These are phyloP conservation scores for Trypanosomatidae sp. DNA, from an alignment of 208 protist genomes.

Conservation along the genomic window DNA sequence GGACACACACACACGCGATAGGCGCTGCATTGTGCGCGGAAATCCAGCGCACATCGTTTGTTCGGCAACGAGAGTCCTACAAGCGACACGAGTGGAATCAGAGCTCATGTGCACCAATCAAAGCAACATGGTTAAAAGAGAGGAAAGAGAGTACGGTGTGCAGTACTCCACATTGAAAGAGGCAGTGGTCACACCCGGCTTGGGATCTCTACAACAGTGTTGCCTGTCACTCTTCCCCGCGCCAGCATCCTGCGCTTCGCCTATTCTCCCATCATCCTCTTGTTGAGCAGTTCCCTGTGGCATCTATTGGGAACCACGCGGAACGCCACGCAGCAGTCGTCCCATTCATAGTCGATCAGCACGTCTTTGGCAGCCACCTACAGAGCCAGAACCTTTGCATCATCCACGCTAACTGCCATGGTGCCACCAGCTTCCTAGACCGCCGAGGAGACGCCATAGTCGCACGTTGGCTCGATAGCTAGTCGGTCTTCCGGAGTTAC, in stretches of 20 bases:
- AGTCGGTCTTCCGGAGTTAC: conserved; percentile 37
- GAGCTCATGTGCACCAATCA: background rate
- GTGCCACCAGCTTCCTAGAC: conserved; percentile 63
- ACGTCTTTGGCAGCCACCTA: conserved; percentile 40
- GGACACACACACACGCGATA: background rate
- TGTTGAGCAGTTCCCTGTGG: conserved; percentile 70
- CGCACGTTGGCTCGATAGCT: conserved; percentile 72
- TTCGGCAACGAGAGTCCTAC: background rate
- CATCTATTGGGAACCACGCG: conserved; percentile 69
- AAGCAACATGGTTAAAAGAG: background rate
- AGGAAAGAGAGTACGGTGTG: background rate
- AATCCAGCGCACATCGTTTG: background rate
- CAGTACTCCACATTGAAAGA: background rate
- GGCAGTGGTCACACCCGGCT: background rate
- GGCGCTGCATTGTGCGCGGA: background rate
- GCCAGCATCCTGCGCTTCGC: conserved; percentile 43
- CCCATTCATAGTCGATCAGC: conserved; percentile 54
- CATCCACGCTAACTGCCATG: conserved; percentile 60
- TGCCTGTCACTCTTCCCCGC: conserved; percentile 19
- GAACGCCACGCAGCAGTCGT: conserved; percentile 65
- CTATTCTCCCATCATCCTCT: conserved; percentile 47
- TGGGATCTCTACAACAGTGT: background rate
- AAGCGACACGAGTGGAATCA: background rate
- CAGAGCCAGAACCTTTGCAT: conserved; percentile 41
- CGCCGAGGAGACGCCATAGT: conserved; percentile 51